Evolutionary conservation across 1,284 basidiomycete species (phyloP).

Genomic region (Lentinus polychrous): DNA sequence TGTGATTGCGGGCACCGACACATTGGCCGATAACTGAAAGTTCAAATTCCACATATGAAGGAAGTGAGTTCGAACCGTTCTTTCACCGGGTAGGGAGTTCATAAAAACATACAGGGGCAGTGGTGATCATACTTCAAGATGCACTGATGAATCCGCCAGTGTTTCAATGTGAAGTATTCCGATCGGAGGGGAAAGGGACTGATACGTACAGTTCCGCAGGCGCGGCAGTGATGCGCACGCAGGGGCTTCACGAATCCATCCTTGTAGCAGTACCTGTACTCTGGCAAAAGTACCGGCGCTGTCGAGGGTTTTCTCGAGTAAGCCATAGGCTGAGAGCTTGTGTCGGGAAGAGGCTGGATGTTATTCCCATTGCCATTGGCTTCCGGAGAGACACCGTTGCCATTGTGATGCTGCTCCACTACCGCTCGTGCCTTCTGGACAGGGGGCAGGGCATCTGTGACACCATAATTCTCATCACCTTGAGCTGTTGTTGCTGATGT

Average conservation of each 20-base stretch:
- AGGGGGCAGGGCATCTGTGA: slow-evolving; percentile 21
- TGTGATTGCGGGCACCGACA: slow-evolving; percentile 77
- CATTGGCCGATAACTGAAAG: slow-evolving; percentile 72
- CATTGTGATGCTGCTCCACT: background rate
- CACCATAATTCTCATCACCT: slow-evolving; percentile 17
- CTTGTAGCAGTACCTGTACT: slow-evolving; percentile 50
- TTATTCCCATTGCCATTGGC: slow-evolving; percentile 3
- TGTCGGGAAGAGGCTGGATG: slow-evolving; percentile 7
- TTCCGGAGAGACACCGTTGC: slow-evolving; percentile 2
- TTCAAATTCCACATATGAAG: background rate
- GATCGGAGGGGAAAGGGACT: background rate
- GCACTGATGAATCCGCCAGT: slow-evolving; percentile 35
- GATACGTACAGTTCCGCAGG: slow-evolving; percentile 56
- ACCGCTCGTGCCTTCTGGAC: slow-evolving; percentile 14
- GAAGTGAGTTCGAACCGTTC: background rate
- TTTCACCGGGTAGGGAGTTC: background rate
- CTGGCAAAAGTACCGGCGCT: slow-evolving; percentile 44
- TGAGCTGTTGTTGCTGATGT: background rate
- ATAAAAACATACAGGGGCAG: slow-evolving; percentile 50
- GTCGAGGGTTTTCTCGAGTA: slow-evolving; percentile 35
- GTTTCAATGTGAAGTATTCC: background rate
- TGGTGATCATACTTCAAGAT: slow-evolving; percentile 75
- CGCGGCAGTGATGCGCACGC: slow-evolving; percentile 70
- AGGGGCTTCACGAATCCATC: slow-evolving; percentile 62
- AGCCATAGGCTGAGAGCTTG: slow-evolving; percentile 16